Percentiles rank a stretch among this genome's conserved stretches.
Conservation (phyloP, 169 alveolate species). For the Hammondia hammondi region DNA sequence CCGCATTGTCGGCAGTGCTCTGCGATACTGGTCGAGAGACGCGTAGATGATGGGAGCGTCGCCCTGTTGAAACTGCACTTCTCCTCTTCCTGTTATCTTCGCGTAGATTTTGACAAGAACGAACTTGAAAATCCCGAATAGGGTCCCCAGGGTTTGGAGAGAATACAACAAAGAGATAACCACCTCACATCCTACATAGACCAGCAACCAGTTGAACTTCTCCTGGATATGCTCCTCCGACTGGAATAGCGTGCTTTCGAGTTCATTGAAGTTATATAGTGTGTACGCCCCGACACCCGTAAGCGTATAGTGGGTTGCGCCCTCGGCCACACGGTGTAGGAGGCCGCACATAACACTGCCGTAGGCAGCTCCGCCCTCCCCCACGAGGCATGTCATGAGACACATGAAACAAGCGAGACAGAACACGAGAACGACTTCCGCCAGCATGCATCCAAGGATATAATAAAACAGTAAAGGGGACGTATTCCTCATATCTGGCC, state of each 20-base stretch:
- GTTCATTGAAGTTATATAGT: conserved; percentile 12
- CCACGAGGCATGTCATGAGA: conserved; percentile 47
- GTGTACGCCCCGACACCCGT: conserved; percentile 34
- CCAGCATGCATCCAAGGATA: conserved; percentile 42
- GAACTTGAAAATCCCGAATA: conserved; percentile 54
- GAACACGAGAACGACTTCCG: conserved; percentile 42
- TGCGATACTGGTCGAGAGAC: conserved; percentile 51
- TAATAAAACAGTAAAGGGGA: conserved; percentile 53
- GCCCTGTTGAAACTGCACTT: conserved; percentile 50
- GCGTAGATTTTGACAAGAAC: conserved; percentile 31
- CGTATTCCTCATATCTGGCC: conserved; percentile 46
- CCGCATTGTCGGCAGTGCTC: conserved; percentile 53
- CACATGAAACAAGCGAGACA: conserved; percentile 37
- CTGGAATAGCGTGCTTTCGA: not conserved
- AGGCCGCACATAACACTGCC: conserved; percentile 57
- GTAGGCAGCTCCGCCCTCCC: conserved; percentile 52
- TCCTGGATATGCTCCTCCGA: conserved; percentile 6
- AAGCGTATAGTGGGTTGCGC: conserved; percentile 36
- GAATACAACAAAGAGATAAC: conserved; percentile 52
- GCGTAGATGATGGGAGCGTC: conserved; percentile 65
- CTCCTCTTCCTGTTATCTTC: conserved; percentile 57
- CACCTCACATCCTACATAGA: conserved; percentile 45
- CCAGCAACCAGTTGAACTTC: conserved; percentile 31
- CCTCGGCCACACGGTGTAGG: conserved; percentile 56
- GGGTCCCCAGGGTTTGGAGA: conserved; percentile 65